These are phyloP conservation scores for Saturnispora halmiae DNA, from an alignment of 805 yeast genomes.

Conservation along the genomic window DNA sequence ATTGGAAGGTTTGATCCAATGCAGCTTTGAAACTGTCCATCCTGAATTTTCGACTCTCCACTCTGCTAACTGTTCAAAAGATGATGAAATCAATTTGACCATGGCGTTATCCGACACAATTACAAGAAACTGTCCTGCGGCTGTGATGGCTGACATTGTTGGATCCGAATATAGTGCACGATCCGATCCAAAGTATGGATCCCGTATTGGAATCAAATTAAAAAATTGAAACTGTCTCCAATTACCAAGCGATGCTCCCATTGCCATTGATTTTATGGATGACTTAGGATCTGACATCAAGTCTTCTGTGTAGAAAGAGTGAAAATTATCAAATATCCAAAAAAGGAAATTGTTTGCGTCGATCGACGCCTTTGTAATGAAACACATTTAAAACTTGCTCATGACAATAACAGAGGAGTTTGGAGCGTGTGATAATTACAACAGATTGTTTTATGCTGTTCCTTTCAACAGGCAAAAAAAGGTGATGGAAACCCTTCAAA, in stretches of 20 bases:
- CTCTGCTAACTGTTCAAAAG: slow-evolving; percentile 37
- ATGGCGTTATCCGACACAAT: slow-evolving; percentile 46
- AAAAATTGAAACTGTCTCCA: slow-evolving; percentile 76
- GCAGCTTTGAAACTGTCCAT: slow-evolving; percentile 52
- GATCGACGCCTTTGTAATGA: slow-evolving; percentile 1
- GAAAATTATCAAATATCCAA: not conserved
- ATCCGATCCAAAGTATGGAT: slow-evolving; percentile 59
- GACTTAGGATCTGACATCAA: too few species aligned
- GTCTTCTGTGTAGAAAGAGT: too few species aligned
- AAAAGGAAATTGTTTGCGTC: not conserved
- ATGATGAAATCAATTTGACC: slow-evolving; percentile 48
- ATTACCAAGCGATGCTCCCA: slow-evolving; percentile 28
- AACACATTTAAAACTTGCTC: slow-evolving; percentile 7
- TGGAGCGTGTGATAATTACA: too few species aligned
- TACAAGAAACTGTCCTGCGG: slow-evolving; percentile 48
- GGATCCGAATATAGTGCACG: slow-evolving; percentile 75
- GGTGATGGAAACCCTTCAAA: not conserved
- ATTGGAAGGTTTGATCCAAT: slow-evolving; percentile 26
- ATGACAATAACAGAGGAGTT: too few species aligned
- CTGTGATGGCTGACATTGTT: slow-evolving; percentile 51
- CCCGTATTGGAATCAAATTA: slow-evolving; percentile 73
- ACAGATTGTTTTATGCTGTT: not conserved
- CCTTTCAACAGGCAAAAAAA: too few species aligned
- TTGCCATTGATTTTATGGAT: slow-evolving; percentile 6
- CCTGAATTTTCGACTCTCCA: slow-evolving; percentile 61